These are phyloP conservation scores for Lepraria neglecta DNA, from an alignment of 495 filamentous ascomycete species.

Conservation along the genomic window DNA sequence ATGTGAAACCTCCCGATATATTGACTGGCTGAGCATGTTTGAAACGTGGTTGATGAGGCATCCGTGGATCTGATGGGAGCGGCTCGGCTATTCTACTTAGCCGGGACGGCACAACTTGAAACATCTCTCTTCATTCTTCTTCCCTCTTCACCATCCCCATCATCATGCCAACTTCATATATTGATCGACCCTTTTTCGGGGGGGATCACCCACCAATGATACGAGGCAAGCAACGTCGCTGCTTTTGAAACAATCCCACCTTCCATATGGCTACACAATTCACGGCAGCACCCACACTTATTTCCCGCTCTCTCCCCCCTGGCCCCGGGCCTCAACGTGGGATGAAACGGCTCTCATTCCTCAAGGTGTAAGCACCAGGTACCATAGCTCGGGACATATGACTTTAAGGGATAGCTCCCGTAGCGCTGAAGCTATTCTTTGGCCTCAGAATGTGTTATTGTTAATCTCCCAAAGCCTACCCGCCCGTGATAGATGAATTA, in stretches of 20 bases:
- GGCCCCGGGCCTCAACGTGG: background rate
- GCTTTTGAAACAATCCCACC: background rate
- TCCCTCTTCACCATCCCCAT: background rate
- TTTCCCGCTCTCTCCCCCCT: background rate
- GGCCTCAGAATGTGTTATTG: background rate
- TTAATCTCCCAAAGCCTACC: background rate
- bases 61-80: background rate
- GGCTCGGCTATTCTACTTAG: background rate
- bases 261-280: background rate
- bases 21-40: no score
- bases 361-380: background rate
- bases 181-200: no score
- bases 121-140: background rate
- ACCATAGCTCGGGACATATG: background rate
- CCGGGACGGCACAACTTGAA: conserved; percentile 1
- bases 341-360: conserved; percentile 2
- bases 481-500: conserved; percentile 5
- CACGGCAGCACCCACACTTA: conserved; percentile 4
- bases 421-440: conserved; percentile 7
- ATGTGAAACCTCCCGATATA: no score
- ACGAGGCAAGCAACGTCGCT: background rate
- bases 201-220: background rate
- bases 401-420: background rate
- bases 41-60: background rate
- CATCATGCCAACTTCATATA: background rate